A percentile compares a stretch with the other conserved stretches of the same genome.
These are phyloP conservation scores for Cryomyces antarcticus DNA, from an alignment of 495 filamentous ascomycete genomes.

Conservation along the genomic window DNA sequence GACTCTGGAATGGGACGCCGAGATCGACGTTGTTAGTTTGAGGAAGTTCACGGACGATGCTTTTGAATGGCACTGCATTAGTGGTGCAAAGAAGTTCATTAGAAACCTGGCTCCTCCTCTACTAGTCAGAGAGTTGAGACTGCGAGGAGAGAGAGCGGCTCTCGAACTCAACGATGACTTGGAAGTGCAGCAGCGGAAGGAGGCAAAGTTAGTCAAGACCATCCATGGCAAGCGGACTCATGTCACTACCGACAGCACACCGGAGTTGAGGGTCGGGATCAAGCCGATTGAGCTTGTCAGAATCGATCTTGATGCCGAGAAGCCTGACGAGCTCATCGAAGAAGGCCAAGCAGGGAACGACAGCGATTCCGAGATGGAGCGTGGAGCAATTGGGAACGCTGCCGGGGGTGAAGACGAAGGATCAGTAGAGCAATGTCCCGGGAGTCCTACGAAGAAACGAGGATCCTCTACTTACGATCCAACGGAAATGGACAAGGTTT, in stretches of 20 bases:
- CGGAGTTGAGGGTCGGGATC: conserved; percentile 61
- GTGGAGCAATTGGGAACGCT: conserved; percentile 8
- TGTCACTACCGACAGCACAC: conserved; percentile 48
- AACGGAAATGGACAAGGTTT: conserved; percentile 41
- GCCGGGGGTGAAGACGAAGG: conserved; percentile 7
- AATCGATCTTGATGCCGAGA: conserved; percentile 38
- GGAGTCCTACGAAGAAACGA: conserved; percentile 26
- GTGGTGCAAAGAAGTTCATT: conserved; percentile 71
- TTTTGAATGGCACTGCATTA: conserved; percentile 67
- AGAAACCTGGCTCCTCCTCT: conserved; percentile 61
- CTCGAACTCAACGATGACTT: conserved; percentile 8
- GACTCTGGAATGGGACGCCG: conserved; percentile 37
- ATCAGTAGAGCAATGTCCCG: conserved; percentile 5
- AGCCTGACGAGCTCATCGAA: conserved; percentile 30
- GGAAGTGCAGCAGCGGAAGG: conserved; percentile 21
- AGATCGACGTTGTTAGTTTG: conserved; percentile 46
- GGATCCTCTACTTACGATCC: conserved; percentile 48
- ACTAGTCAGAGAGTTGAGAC: conserved; percentile 41
- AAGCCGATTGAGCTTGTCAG: conserved; percentile 56
- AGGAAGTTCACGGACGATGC: conserved; percentile 52
- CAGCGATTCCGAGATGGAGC: conserved; percentile 25
- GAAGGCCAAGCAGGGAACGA: conserved; percentile 5
- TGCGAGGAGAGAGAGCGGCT: conserved; percentile 7
- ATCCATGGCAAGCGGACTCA: conserved; percentile 49
- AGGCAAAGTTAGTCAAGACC: conserved; percentile 30